Base-by-base conservation (phyloP, 1,284 basidiomycete species). In the Phylloboletellus chloephorus region DNA sequence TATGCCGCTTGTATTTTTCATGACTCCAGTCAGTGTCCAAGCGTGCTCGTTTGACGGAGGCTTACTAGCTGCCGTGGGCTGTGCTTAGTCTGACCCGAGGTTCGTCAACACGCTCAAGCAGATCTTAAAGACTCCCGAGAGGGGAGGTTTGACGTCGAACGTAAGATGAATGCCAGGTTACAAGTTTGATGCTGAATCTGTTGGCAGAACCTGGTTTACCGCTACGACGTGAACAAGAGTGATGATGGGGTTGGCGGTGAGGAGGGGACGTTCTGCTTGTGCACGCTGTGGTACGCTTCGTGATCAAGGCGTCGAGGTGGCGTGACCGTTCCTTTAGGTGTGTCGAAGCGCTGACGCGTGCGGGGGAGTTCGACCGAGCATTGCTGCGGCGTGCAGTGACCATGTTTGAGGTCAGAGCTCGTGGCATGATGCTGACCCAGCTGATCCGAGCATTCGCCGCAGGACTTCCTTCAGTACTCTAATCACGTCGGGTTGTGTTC, bases 191-290 rank as follows among this genome's bases (percentile, higher is more conserved):
- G 21, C 28, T 52, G 15, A 40, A 26, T 10, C 5, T 10, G 12
- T 26, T 20, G 7, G 39, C 38, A 57, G 52, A 53, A 54, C 34
- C 56, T 61, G 7, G 84, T 88, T 5, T 88, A 80, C 53, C 78
- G 87, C 2, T 91, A 90, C 57, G 88, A 95, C 57, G 82, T 87
- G 9, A 66, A 60, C 21, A 84, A 86, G 59, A 78, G 87, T 0
- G 82, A 89, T 45, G 93, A 95, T 57, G 93, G 92, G 6, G 88
- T 95, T 13, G 92, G 92, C 5, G 92, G 93, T 1, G 88, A 92
- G 50, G 92, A 93, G 64, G 92, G 91, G 7, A 88, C 83, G 0
- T 88, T 88, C 61, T 85, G 83, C 50, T 63, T 88, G 15, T 88
- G 84, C 55, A 89, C 87, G 0, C 63, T 89, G 5, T 89, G 86